Evolutionary conservation across 2,329 filamentous ascomycete species (phyloP).

Genomic region (Colletotrichum shisoi): DNA sequence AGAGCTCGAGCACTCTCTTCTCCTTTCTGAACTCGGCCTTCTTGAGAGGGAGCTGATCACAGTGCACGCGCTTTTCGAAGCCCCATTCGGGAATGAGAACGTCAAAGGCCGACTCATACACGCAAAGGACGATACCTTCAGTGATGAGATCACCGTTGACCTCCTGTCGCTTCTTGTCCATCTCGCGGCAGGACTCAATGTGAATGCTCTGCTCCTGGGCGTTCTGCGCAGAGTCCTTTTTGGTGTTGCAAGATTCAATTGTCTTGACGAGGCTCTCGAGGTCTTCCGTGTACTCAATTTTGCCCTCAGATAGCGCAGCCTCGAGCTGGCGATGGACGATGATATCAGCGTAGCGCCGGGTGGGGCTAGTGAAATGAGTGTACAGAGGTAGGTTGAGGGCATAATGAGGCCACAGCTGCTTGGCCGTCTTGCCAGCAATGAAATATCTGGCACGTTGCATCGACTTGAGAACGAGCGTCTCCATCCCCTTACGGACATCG

Average conservation of each 20-base stretch:
- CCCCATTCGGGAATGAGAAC: constrained; percentile 97
- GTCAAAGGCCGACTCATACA: constrained; percentile 98
- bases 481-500: constrained; percentile 95
- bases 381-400: constrained; percentile 91
- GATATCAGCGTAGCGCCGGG: constrained; percentile 92
- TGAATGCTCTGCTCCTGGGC: constrained; percentile 99
- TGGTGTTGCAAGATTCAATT: constrained; percentile 94
- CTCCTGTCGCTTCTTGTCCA: constrained; percentile 90
- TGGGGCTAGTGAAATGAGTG: constrained; percentile 97
- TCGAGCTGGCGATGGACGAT: constrained; percentile 96
- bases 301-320: constrained; percentile 79
- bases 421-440: constrained; percentile 78
- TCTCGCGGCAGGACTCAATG: constrained; percentile 93
- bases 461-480: constrained; percentile 91
- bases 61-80: constrained; percentile 99
- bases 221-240: constrained; percentile 97
- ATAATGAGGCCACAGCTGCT: constrained; percentile 86
- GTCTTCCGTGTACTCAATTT: constrained; percentile 87
- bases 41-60: constrained; percentile 95
- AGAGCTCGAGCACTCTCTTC: constrained; percentile 90
- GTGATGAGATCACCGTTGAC: constrained; percentile 90
- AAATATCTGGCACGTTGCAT: constrained; percentile 98
- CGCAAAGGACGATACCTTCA: constrained; percentile 94
- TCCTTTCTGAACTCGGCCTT: constrained; percentile 99
- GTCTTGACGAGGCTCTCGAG: constrained; percentile 88